A percentile compares a stretch with the other conserved stretches of the same genome.
Conservation (phyloP, 495 filamentous ascomycete genomes). For the Chaetomium cochliodes region DNA sequence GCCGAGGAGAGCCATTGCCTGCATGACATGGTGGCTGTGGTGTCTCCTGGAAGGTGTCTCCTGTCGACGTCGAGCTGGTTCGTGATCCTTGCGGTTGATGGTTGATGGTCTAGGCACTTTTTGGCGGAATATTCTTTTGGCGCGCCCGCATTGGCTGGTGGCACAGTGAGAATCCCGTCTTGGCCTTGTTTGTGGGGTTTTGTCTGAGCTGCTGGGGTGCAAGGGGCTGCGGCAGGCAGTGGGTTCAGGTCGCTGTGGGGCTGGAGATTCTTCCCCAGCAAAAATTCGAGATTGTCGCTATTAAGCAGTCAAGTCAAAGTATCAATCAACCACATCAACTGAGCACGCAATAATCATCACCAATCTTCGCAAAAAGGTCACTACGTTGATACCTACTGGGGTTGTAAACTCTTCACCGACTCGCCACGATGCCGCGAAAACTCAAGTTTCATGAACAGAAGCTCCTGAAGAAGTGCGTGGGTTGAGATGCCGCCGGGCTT, state of each 20-base stretch:
- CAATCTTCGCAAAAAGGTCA: neutral
- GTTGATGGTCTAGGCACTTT: neutral
- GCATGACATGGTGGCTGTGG: conserved; percentile 21
- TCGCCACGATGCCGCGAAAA: conserved; percentile 73
- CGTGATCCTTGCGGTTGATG: neutral
- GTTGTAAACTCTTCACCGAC: neutral
- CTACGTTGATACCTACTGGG: neutral
- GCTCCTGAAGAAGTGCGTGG: conserved; percentile 27
- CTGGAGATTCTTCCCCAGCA: conserved; percentile 14
- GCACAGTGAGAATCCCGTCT: neutral
- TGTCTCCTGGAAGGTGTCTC: neutral
- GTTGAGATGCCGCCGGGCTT: neutral
- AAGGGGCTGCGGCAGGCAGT: conserved; percentile 19
- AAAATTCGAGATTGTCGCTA: conserved; percentile 21
- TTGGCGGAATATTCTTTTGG: conserved; percentile 10
- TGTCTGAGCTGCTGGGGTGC: neutral
- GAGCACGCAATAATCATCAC: neutral
- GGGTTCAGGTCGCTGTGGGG: conserved; percentile 25
- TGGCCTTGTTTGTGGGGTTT: neutral
- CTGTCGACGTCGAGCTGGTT: neutral
- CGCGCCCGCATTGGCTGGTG: conserved; percentile 15
- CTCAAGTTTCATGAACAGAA: conserved; percentile 65
- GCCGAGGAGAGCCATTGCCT: conserved; percentile 23
- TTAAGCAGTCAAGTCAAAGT: conserved; percentile 9
- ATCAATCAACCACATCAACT: neutral